Percentiles rank a stretch among this genome's conserved stretches.
Evolutionary conservation across 176 grass and related monocot genomes (phyloP).

Genomic region (Oryza punctata): DNA sequence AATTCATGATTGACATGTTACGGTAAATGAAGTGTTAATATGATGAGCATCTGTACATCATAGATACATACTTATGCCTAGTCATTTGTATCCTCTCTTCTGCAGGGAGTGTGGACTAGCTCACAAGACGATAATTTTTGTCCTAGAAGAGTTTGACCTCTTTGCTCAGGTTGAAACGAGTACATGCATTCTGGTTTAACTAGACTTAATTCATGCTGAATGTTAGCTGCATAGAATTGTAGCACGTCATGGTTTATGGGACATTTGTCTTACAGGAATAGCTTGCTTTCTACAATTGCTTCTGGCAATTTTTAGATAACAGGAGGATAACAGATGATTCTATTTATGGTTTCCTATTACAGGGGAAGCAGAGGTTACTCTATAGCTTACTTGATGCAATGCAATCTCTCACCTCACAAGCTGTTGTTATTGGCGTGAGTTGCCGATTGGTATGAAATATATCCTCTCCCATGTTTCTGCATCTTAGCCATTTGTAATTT

Average conservation of each 20-base stretch:
- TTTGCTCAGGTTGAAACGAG: conserved; percentile 75
- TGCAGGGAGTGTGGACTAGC: conserved; percentile 86
- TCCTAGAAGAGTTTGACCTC: conserved; percentile 93
- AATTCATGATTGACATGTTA: conserved; percentile 92
- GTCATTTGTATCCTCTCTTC: conserved; percentile 41
- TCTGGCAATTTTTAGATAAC: conserved; percentile 2
- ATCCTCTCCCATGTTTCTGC: conserved; percentile 7
- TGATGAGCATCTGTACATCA: conserved; percentile 20
- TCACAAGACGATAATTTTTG: conserved; percentile 78
- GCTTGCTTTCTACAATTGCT: background rate
- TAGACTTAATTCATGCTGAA: conserved; percentile 13
- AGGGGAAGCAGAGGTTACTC: conserved; percentile 94
- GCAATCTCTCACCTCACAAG: conserved; percentile 85
- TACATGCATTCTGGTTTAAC: conserved; percentile 33
- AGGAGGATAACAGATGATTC: conserved; percentile 6
- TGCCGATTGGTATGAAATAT: conserved; percentile 71
- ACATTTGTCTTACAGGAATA: conserved; percentile 8
- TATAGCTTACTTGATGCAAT: conserved; percentile 94
- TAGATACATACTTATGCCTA: background rate
- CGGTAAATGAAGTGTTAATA: conserved; percentile 45
- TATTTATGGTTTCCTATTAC: conserved; percentile 37
- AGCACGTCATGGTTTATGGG: background rate
- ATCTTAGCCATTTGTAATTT: conserved; percentile 26
- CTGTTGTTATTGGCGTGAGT: conserved; percentile 93
- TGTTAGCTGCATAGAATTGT: conserved; percentile 7